These are phyloP conservation scores for Prunus yedoensis DNA, from an alignment of 331 rosid species.

Conservation along the genomic window DNA sequence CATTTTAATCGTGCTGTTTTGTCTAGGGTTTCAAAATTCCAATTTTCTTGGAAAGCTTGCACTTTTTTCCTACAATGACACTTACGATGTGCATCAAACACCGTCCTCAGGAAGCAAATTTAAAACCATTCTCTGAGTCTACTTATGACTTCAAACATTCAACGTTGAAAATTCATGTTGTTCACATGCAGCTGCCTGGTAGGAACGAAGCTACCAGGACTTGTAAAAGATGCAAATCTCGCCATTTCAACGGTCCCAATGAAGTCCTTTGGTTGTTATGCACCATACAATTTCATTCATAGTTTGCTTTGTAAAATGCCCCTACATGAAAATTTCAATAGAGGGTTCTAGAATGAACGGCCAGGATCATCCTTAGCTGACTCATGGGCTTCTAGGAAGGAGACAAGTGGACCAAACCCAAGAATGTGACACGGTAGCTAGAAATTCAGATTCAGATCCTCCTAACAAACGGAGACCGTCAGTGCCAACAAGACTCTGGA, in stretches of 20 bases:
- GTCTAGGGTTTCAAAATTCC: neutral
- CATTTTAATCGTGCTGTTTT: neutral
- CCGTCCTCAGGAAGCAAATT: slow-evolving; percentile 13
- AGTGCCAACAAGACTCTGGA: neutral
- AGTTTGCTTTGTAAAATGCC: neutral
- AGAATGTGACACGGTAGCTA: slow-evolving; percentile 12
- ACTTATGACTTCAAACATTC: slow-evolving; percentile 9
- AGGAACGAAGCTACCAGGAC: neutral
- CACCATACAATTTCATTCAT: slow-evolving; percentile 7
- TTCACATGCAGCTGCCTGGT: slow-evolving; percentile 10
- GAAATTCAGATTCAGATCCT: slow-evolving; percentile 34
- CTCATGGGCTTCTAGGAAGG: slow-evolving; percentile 11
- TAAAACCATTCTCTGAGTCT: neutral
- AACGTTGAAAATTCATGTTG: neutral
- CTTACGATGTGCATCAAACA: neutral
- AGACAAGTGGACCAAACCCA: slow-evolving; percentile 20
- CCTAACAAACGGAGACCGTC: slow-evolving; percentile 31
- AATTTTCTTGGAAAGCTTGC: neutral
- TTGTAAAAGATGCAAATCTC: no score
- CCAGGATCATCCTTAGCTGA: neutral
- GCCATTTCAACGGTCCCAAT: neutral
- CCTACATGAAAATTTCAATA: neutral
- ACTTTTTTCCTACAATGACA: neutral
- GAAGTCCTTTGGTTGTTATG: neutral
- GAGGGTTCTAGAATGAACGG: slow-evolving; percentile 5